Evolutionary conservation across 805 yeast genomes (phyloP).

Genomic region (Sugiyamaella chiloensis): DNA sequence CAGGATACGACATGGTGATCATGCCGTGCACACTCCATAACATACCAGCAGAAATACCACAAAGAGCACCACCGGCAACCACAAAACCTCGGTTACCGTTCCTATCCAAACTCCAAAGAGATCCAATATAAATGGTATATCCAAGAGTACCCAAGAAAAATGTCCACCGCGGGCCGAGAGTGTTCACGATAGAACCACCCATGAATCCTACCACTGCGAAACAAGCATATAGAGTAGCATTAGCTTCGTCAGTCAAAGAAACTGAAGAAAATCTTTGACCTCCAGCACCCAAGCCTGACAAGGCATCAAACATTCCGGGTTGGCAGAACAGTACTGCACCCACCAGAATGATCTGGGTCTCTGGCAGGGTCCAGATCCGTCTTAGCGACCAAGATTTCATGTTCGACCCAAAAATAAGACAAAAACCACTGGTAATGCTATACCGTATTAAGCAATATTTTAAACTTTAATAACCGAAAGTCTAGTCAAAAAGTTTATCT

Average conservation of each 20-base stretch:
- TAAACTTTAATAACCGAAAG: no score
- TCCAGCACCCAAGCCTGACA: conserved; percentile 32
- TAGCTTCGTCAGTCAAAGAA: conserved; percentile 28
- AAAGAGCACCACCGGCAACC: conserved; percentile 51
- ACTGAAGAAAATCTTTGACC: conserved; percentile 28
- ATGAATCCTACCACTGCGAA: conserved; percentile 29
- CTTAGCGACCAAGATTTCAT: conserved; percentile 3
- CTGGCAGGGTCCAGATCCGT: conserved; percentile 15
- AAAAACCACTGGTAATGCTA: no score
- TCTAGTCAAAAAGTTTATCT: no score
- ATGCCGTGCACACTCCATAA: conserved; percentile 58
- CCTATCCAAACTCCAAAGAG: conserved; percentile 46
- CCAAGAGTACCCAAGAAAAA: conserved; percentile 50
- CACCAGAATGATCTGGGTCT: conserved; percentile 18
- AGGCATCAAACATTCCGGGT: conserved; percentile 34
- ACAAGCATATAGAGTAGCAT: conserved; percentile 29
- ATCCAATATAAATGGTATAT: conserved; percentile 48
- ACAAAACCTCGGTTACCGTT: conserved; percentile 46
- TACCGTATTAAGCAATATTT: no score
- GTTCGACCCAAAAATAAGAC: no score
- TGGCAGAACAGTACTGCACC: conserved; percentile 20
- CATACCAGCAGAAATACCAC: conserved; percentile 50
- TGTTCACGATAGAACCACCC: conserved; percentile 31
- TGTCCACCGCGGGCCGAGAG: conserved; percentile 20
- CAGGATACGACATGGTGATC: conserved; percentile 50